Evolutionary conservation across 306 rosid genomes (phyloP).

Genomic region (Quercus berberidifolia): DNA sequence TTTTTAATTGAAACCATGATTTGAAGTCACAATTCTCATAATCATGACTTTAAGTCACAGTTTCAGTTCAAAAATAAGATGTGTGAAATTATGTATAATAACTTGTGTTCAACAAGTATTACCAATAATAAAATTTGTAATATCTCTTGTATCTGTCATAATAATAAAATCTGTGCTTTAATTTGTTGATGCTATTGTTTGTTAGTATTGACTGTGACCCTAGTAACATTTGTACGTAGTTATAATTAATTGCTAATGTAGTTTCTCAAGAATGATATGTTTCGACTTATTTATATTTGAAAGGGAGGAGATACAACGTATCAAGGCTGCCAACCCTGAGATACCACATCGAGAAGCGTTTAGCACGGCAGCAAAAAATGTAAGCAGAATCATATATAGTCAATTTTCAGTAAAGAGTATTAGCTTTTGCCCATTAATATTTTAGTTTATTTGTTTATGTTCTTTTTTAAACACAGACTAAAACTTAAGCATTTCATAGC

Average conservation of each 20-base stretch:
- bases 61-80: accelerated
- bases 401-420: background rate
- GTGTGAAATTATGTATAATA: no score
- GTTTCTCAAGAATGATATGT: background rate
- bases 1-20: no score
- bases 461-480: background rate
- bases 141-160: accelerated
- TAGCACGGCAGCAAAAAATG: conserved; percentile 94
- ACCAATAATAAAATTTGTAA: no score
- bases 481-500: background rate
- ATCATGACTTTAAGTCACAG: no score
- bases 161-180: no score
- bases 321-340: conserved; percentile 89
- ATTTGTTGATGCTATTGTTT: no score
- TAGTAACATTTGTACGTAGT: background rate
- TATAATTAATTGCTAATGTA: no score
- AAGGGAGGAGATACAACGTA: conserved; percentile 97
- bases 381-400: conserved; percentile 5
- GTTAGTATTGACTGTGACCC: background rate
- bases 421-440: no score
- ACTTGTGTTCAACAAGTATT: accelerated
- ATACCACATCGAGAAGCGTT: conserved; percentile 98
- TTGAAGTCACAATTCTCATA: no score
- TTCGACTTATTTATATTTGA: conserved; percentile 21
- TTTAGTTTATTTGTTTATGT: no score